Base-by-base conservation (phyloP, 2,329 filamentous ascomycete species). In the Alternaria hordeiaustralica region DNA sequence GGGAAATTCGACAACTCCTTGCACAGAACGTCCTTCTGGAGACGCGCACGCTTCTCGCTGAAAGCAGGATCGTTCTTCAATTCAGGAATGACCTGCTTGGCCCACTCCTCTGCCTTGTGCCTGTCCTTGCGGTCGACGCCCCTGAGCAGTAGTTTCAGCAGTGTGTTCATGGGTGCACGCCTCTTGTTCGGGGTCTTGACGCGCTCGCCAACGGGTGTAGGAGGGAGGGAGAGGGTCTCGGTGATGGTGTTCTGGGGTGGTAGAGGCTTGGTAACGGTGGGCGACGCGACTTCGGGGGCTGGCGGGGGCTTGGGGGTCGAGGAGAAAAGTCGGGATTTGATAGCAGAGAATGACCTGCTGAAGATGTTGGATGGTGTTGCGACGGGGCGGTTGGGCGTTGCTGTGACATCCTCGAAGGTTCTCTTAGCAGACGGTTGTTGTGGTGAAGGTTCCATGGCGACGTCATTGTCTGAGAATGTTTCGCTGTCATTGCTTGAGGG, bases 1-100 rank as follows among this genome's bases (percentile, higher is more conserved):
- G 76, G 75, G n/a, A 78, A 66, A 54, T 70, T 63, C 18, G 69
- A 64, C 12, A 79, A 67, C 7, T 78, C 71, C 15, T 71, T 65
- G 44, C 74, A 61, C 15, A 69, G 64, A 18, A 78, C 64, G 3
- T 71, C 70, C 8, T 58, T 54, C 47, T 77, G 70, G 3, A 78
- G 68, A 9, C 72, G 73, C 54, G 69, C 71, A 65, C 77, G 77
- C 63, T 78, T 79, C 9, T 73, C 68, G 23, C 68, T 69, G 11
- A 73, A 63, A 10, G 56, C 55, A n/a, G 44, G n/a, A 47, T 71
- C 58, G 10, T 72, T 71, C 36, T 65, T 62, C 7, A 77, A 50
- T 18, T 68, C 66, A 1, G 68, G 63, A 13, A 71, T 63, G 10
- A 72, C 56, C 10, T 71, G 54, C 26, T 72, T 69, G 11, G 70